Percentiles rank a stretch among this genome's conserved stretches.
phyloP scores from a whole-genome alignment of 148 eudicot genomes.

The Chenopodium suecicum region DNA sequence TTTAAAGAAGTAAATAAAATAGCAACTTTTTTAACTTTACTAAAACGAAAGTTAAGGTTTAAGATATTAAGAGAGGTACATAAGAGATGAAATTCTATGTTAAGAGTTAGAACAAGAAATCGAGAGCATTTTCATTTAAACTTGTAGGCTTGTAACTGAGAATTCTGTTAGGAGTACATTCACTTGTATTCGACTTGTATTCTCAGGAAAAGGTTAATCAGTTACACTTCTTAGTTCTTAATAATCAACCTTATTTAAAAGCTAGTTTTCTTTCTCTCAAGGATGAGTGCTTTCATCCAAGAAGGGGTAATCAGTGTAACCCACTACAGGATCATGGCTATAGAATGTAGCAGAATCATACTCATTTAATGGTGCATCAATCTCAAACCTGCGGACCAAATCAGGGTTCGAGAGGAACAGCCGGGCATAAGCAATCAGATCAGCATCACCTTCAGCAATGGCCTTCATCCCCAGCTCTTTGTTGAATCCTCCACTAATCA shows the following conservation, averaged over 20 bases:
- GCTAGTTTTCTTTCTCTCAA: not conserved
- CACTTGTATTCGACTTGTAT: not conserved
- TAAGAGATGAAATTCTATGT: too few relatives aligned
- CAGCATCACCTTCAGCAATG: constrained; percentile 66
- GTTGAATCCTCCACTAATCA: constrained; percentile 65
- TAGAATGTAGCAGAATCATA: constrained; percentile 61
- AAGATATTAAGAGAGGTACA: too few relatives aligned
- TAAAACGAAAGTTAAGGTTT: too few relatives aligned
- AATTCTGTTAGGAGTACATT: too few relatives aligned
- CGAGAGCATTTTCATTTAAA: too few relatives aligned
- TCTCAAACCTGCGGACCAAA: constrained; percentile 62
- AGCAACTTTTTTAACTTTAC: too few relatives aligned
- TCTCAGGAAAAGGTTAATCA: not conserved
- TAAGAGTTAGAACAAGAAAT: too few relatives aligned
- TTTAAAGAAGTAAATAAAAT: too few relatives aligned
- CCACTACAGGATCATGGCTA: constrained; percentile 67
- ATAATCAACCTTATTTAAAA: not conserved
- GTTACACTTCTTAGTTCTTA: not conserved
- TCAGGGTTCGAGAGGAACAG: constrained; percentile 79
- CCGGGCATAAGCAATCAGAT: constrained; percentile 69
- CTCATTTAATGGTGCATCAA: constrained; percentile 56
- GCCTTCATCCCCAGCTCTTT: constrained; percentile 59
- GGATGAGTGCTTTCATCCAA: constrained; percentile 28
- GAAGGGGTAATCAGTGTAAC: constrained; percentile 75
- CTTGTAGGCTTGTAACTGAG: too few relatives aligned